Percentiles rank a stretch among this genome's conserved stretches.
phyloP scores from a whole-genome alignment of 495 filamentous ascomycete species.

The Neurospora sp. region DNA sequence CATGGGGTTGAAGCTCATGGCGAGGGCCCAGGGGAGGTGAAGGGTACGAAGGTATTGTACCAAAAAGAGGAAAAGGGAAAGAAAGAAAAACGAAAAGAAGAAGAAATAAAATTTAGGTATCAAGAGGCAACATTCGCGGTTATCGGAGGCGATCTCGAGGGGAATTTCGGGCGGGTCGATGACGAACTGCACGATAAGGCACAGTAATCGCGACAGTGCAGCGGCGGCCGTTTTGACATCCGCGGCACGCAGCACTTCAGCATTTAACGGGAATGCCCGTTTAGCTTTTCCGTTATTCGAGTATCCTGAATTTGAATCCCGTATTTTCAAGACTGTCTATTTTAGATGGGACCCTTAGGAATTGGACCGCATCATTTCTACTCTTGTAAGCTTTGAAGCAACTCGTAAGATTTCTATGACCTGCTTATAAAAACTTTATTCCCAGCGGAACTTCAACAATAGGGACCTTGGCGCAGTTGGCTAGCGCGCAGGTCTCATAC shows the following conservation, averaged over 20 bases:
- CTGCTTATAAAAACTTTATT: too few relatives aligned
- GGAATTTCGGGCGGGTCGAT: background rate
- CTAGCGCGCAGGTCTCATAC: background rate
- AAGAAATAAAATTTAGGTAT: background rate
- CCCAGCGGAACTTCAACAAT: background rate
- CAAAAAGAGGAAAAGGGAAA: too few relatives aligned
- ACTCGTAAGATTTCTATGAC: too few relatives aligned
- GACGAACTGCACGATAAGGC: background rate
- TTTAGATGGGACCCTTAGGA: too few relatives aligned
- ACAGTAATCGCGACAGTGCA: slow-evolving; percentile 4
- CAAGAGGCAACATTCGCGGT: background rate
- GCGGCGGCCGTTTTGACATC: too few relatives aligned
- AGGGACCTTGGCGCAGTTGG: background rate
- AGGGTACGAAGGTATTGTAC: background rate
- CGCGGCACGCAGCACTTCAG: too few relatives aligned
- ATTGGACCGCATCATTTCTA: too few relatives aligned
- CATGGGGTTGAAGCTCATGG: slow-evolving; percentile 9
- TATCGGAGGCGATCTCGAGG: background rate
- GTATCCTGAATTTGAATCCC: too few relatives aligned
- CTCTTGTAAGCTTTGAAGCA: too few relatives aligned
- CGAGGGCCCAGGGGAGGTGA: background rate
- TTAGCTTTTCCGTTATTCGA: too few relatives aligned
- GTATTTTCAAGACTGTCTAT: too few relatives aligned
- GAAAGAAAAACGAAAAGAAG: background rate
- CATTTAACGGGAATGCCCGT: too few relatives aligned